These are phyloP conservation scores for Saturnispora quitensis DNA, from an alignment of 805 yeast genomes.

Conservation along the genomic window DNA sequence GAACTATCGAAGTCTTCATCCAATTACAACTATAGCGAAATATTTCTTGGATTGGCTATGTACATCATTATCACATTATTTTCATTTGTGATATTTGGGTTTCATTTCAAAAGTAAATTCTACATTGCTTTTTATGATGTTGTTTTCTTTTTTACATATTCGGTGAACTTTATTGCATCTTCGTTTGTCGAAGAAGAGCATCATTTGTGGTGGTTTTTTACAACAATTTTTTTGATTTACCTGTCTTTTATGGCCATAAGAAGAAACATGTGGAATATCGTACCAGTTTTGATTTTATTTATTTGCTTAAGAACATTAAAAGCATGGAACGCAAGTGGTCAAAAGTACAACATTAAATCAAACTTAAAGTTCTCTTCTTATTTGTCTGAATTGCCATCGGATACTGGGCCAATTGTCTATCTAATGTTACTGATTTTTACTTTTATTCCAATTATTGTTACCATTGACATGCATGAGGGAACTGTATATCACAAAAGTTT, in stretches of 20 bases:
- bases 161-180: slow-evolving; percentile 66
- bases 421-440: slow-evolving; percentile 14
- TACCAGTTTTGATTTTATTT: slow-evolving; percentile 18
- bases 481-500: not conserved
- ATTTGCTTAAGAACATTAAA: slow-evolving; percentile 49
- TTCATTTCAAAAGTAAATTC: slow-evolving; percentile 11
- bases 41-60: slow-evolving; percentile 34
- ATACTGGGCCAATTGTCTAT: slow-evolving; percentile 19
- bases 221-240: slow-evolving; percentile 28
- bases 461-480: not conserved
- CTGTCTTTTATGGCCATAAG: slow-evolving; percentile 14
- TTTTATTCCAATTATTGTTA: slow-evolving; percentile 11
- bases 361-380: slow-evolving; percentile 39
- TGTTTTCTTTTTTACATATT: slow-evolving; percentile 30
- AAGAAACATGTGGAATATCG: slow-evolving; percentile 3
- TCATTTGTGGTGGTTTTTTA: slow-evolving; percentile 87
- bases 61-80: slow-evolving; percentile 26
- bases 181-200: slow-evolving; percentile 94
- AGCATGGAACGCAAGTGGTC: slow-evolving; percentile 89
- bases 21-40: slow-evolving; percentile 52
- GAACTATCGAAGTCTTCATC: slow-evolving; percentile 54
- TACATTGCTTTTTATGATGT: slow-evolving; percentile 18
- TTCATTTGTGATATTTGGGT: slow-evolving; percentile 19
- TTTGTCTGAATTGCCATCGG: slow-evolving; percentile 24
- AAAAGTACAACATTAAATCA: slow-evolving; percentile 51